Percentiles rank a stretch among this genome's conserved stretches.
Evolutionary conservation across 2,329 filamentous ascomycete genomes (phyloP).

Genomic region (Xylaria sp.): DNA sequence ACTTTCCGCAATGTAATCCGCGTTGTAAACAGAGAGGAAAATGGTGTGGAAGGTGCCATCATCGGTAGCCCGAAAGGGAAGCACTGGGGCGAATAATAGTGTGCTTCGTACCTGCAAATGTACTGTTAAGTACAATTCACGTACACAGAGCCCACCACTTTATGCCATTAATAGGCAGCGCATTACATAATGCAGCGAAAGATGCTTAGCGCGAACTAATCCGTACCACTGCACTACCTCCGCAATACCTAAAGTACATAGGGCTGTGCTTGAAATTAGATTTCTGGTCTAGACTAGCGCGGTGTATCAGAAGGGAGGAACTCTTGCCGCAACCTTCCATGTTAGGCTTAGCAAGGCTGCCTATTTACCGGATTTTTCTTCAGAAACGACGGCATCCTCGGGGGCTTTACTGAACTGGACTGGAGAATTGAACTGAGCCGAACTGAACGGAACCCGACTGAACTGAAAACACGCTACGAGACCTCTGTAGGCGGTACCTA

Average conservation of each 20-base stretch:
- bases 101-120: neutral
- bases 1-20: no score
- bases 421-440: no score
- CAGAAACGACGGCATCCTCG: conserved; percentile 11
- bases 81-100: neutral
- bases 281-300: neutral
- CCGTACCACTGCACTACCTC: no score
- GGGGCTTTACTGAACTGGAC: conserved; percentile 1
- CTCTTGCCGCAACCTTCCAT: conserved; percentile 1
- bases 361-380: neutral
- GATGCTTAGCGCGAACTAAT: neutral
- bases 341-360: neutral
- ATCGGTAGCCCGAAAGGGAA: neutral
- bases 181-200: neutral
- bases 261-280: neutral
- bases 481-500: no score
- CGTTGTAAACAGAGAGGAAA: no score
- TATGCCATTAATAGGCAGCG: conserved; percentile 14
- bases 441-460: neutral
- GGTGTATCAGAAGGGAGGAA: neutral
- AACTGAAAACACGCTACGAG: no score
- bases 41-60: neutral
- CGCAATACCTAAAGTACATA: neutral
- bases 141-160: neutral
- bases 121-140: neutral